Percentiles rank a stretch among this genome's conserved stretches.
Conservation (phyloP, 768 basidiomycete species). For the Lentinula raphanica region DNA sequence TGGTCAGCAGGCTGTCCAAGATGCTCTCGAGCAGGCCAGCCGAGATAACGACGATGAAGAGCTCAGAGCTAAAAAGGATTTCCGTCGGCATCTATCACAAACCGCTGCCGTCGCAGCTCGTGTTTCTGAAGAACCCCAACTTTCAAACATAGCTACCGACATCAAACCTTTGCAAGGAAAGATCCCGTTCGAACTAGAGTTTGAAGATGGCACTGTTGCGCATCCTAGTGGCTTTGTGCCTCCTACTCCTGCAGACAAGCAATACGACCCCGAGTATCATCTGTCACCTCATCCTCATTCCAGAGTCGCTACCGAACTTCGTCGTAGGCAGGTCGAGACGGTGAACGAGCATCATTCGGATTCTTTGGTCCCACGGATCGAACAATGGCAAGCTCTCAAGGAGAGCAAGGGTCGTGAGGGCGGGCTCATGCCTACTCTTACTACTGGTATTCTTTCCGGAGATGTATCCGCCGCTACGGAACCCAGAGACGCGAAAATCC, state of each 20-base stretch:
- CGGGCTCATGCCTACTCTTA: slow-evolving; percentile 21
- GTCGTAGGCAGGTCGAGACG: background rate
- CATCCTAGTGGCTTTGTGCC: slow-evolving; percentile 41
- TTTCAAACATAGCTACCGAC: slow-evolving; percentile 18
- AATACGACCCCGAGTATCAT: slow-evolving; percentile 17
- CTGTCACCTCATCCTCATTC: background rate
- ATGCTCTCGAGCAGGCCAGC: background rate
- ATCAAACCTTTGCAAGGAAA: slow-evolving; percentile 24
- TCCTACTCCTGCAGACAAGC: slow-evolving; percentile 35
- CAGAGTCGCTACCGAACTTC: slow-evolving; percentile 4
- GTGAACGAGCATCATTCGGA: slow-evolving; percentile 8
- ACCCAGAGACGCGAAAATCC: slow-evolving; percentile 21
- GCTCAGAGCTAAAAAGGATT: background rate
- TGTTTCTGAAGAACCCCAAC: slow-evolving; percentile 23
- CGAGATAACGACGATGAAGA: background rate
- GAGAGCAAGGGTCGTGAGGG: slow-evolving; percentile 16
- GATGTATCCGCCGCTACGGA: slow-evolving; percentile 18
- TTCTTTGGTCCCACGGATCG: slow-evolving; percentile 1
- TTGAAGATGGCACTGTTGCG: slow-evolving; percentile 30
- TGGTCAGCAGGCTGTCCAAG: slow-evolving; percentile 16
- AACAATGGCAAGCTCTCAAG: slow-evolving; percentile 10
- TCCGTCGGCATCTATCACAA: slow-evolving; percentile 14
- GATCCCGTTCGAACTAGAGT: slow-evolving; percentile 36
- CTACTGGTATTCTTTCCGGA: slow-evolving; percentile 18
- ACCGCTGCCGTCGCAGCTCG: slow-evolving; percentile 25